Evolutionary conservation across 805 yeast genomes (phyloP), one percentile per base, ranked within the genome.

Genomic region (Schizosaccharomyces cryophilus): DNA sequence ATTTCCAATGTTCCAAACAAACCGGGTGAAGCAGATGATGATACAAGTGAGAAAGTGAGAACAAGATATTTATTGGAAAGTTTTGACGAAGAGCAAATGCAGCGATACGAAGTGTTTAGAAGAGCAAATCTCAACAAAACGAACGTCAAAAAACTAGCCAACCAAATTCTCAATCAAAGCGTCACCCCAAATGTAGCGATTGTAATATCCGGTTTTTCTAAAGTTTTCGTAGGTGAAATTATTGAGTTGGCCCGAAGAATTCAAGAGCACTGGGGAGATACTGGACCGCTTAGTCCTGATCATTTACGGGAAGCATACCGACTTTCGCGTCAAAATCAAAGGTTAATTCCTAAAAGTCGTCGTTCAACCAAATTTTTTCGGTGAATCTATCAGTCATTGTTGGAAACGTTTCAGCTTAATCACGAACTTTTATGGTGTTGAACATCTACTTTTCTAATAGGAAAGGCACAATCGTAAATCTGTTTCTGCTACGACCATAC

Each of bases 251-350:
- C 62, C 67, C 60, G 71, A 72, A 63, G 67, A 69, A 61, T 71
- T 73, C 51, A 64, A 75, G 58, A 73, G 71, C 59, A 72, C 72
- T 58, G 65, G 76, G 61, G 75, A 19, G 64, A 62, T 31, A 24
- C 55, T 21, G 64, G 64, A n/a, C 65, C 95, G 1, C 69, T 89
- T 56, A 74, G 80, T 42, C 95, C 96, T 0, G 88, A 85, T 63
- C 94, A 89, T 68, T 76, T 89, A 35, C 72, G 94, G 60, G 95
- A 87, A 66, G 96, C 96, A 0, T 86, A 94, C 90, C 74, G 94
- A 65, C 69, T 84, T 59, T 84, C 82, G 65, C 80, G 79, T 65
- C 64, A 77, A 54, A 95, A 88, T 30, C 42, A 40, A n/a, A 35
- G 26, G n/a, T 11, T 56, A 15, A 31, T 31, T n/a, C 60, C 60